These are phyloP conservation scores for Tolypocladium capitatum DNA, from an alignment of 2,329 filamentous ascomycete genomes.

Conservation along the genomic window DNA sequence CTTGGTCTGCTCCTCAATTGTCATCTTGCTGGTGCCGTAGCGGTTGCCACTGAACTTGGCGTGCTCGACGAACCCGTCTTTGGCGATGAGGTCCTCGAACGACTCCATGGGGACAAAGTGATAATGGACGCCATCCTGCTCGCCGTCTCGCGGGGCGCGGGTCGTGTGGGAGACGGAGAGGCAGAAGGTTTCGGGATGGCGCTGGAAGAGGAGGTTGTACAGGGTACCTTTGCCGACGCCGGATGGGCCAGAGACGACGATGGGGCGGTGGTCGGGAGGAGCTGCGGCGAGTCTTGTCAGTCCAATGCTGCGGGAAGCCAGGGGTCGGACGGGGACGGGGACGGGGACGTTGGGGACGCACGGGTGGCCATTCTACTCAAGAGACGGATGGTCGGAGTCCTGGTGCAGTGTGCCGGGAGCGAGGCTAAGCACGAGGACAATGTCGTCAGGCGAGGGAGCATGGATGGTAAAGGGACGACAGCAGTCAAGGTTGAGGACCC, in stretches of 20 bases:
- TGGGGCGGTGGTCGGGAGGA: conserved; percentile 41
- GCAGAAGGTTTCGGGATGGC: conserved; percentile 35
- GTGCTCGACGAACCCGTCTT: conserved; percentile 70
- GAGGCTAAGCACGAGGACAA: background rate
- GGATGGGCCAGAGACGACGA: conserved; percentile 67
- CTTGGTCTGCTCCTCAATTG: conserved; percentile 61
- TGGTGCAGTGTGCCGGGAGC: background rate
- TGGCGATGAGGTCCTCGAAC: conserved; percentile 55
- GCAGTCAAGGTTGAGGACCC: background rate
- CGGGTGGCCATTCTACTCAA: conserved; percentile 10
- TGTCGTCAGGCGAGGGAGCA: conserved; percentile 3
- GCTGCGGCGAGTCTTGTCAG: conserved; percentile 2
- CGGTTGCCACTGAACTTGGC: conserved; percentile 75
- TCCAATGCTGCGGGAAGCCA: no score
- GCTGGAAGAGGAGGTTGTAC: conserved; percentile 54
- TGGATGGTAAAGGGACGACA: background rate
- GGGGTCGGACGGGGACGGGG: background rate
- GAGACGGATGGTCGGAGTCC: background rate
- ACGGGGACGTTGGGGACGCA: conserved; percentile 1
- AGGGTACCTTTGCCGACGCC: conserved; percentile 73
- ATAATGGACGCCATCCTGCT: conserved; percentile 68
- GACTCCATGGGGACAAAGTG: conserved; percentile 56
- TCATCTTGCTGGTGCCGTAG: conserved; percentile 74
- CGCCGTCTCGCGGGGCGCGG: conserved; percentile 59
- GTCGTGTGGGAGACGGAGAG: conserved; percentile 66